Base-by-base conservation (phyloP, 768 basidiomycete species). In the Russula sp. region DNA sequence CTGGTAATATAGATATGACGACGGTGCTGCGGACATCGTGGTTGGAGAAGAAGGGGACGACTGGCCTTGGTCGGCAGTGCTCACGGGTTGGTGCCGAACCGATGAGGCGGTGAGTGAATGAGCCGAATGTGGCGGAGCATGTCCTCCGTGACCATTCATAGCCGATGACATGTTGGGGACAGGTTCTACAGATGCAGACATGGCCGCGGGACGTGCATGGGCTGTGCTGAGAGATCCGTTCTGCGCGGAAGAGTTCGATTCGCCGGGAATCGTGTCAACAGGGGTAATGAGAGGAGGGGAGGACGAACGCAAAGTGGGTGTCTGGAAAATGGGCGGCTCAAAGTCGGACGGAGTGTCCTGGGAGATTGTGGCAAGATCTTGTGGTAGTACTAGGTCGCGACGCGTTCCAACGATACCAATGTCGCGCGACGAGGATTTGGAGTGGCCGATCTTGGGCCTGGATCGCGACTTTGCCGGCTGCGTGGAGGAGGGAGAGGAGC, bases 1-100 rank as follows among this genome's bases (percentile, higher is more conserved):
- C 62, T 87, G 80, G 69, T 89, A 88, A 68, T 78, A 74, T 57
- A 85, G 73, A 71, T 83, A 87, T 8, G 79, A 71, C 10, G 79
- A 76, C 20, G 70, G 65, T n/a, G 51, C 44, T 2, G 44, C 9
- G 18, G 63, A 60, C 34, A 39, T 42, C 7, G 64, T 14, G 10
- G 61, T 3, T 1, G 55, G 6, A n/a, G 50, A 16, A 9, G 45
- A 31, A 7, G 44, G 32, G 3, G 51, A 55, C n/a, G 27, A 40
- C n/a, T 45, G 64, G 18, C 44, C 37, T 32, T 59, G 57, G 16
- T 54, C 62, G 31, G 45, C 44, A n/a, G 20, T n/a, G 34, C 5
- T 16, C 16, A 44, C 18, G 20, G 39, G 32, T 8, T 40, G 63
- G 14, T 49, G 39, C 7, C 53, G 57, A 11, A 53, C 27, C 10